These are phyloP conservation scores for Pulveroboletus sp. DNA, from an alignment of 768 basidiomycete genomes.

Conservation along the genomic window DNA sequence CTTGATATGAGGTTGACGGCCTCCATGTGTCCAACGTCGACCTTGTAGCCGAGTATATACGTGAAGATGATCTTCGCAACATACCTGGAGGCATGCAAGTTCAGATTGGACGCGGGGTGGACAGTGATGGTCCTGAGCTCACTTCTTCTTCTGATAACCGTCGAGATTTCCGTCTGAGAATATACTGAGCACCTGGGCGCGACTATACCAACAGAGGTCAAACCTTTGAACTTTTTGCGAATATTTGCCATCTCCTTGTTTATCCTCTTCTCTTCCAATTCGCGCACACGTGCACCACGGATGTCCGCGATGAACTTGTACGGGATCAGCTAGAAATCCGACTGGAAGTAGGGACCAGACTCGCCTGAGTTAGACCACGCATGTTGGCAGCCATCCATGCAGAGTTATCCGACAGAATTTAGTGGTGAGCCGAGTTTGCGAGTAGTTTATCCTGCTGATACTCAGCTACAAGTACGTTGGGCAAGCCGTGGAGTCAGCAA, in stretches of 20 bases:
- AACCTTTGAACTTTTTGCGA: constrained; percentile 97
- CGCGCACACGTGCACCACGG: constrained; percentile 91
- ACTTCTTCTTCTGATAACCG: constrained; percentile 94
- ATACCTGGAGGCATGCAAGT: constrained; percentile 52
- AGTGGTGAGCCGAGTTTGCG: neutral
- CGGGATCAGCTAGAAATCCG: constrained; percentile 4
- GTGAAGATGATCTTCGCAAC: constrained; percentile 99
- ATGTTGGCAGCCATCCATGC: constrained; percentile 77
- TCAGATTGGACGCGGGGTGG: constrained; percentile 13
- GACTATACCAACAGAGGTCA: constrained; percentile 4
- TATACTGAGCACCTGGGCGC: constrained; percentile 2
- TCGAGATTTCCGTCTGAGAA: constrained; percentile 74
- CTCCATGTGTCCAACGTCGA: constrained; percentile 99
- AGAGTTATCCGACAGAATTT: neutral
- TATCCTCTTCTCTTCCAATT: constrained; percentile 96
- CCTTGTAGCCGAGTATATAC: constrained; percentile 97
- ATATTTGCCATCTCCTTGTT: constrained; percentile 99
- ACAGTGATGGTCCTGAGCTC: constrained; percentile 24
- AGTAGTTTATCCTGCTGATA: neutral
- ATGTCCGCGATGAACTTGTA: constrained; percentile 96
- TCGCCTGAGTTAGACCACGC: constrained; percentile 89
- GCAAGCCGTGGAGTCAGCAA: neutral
- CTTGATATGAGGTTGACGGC: constrained; percentile 97
- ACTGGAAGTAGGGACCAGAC: constrained; percentile 17
- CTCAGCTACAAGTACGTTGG: neutral